A percentile compares a stretch with the other conserved stretches of the same genome.
Evolutionary conservation across 2,329 filamentous ascomycete species (phyloP).

Genomic region (Diaporthe batatas): DNA sequence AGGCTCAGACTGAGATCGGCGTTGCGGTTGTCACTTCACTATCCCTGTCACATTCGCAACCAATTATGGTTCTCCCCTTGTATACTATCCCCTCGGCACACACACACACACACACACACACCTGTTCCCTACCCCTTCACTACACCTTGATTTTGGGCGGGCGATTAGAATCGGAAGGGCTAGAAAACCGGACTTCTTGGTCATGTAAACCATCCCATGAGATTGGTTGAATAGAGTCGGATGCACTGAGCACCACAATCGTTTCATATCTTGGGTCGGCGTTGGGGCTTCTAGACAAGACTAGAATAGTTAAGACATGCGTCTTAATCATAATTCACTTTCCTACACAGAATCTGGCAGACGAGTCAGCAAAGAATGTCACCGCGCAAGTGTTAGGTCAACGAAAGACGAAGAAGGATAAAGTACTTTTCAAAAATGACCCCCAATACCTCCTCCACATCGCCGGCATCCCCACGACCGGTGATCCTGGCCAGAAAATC

Average conservation of each 20-base stretch:
- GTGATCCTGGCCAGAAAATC: conserved; percentile 88
- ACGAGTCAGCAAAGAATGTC: background rate
- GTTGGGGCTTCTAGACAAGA: conserved; percentile 31
- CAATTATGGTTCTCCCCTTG: conserved; percentile 28
- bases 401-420: background rate
- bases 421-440: conserved; percentile 98
- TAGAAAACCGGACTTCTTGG: background rate
- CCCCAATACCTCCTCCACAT: conserved; percentile 95
- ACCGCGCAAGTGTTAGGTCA: background rate
- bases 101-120: background rate
- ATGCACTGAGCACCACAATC: conserved; percentile 24
- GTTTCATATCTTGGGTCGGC: conserved; percentile 11
- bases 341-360: conserved; percentile 69
- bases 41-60: conserved; percentile 17
- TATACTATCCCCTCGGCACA: conserved; percentile 6
- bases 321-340: conserved; percentile 54
- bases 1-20: conserved; percentile 35
- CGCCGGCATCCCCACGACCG: conserved; percentile 84
- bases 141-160: conserved; percentile 27
- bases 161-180: conserved; percentile 11
- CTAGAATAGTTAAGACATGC: conserved; percentile 36
- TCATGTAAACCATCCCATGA: conserved; percentile 30
- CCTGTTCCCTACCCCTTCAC: conserved; percentile 25
- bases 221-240: conserved; percentile 2
- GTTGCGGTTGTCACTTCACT: conserved; percentile 38